phyloP scores from a whole-genome alignment of 2,329 filamentous ascomycete species.

The Alternaria ethzedia region DNA sequence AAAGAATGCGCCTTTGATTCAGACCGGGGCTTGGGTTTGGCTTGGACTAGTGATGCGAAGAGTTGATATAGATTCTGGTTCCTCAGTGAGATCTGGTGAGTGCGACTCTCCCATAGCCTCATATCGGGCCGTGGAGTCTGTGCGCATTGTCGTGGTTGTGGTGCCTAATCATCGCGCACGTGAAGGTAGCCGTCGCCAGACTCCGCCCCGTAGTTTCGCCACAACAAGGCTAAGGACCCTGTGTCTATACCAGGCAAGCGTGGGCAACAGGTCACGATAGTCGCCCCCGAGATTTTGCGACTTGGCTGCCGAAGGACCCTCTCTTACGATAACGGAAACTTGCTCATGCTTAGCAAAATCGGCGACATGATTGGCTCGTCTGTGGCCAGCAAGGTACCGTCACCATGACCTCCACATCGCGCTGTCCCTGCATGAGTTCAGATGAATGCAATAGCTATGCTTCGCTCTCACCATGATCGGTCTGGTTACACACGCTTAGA shows the following conservation, averaged over 20 bases:
- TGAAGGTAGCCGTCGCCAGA: neutral
- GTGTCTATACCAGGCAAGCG: neutral
- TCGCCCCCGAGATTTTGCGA: neutral
- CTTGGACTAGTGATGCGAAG: neutral
- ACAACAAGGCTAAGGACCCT: neutral
- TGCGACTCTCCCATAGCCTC: neutral
- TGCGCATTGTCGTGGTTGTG: neutral
- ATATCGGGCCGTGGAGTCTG: neutral
- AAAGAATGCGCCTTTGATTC: too few species aligned
- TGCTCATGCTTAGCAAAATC: conserved; percentile 25
- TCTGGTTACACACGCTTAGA: conserved; percentile 9
- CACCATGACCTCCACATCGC: conserved; percentile 2
- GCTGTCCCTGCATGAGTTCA: neutral
- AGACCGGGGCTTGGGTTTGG: neutral
- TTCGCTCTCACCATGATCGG: neutral
- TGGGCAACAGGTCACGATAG: neutral
- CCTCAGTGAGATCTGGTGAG: neutral
- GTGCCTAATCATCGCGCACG: neutral
- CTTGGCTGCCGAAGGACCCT: neutral
- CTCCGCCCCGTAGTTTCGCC: neutral
- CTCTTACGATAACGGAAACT: neutral
- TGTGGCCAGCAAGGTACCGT: conserved; percentile 26
- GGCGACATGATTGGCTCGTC: conserved; percentile 21
- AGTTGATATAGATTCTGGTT: neutral
- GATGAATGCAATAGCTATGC: neutral